phyloP scores from a whole-genome alignment of 2,329 filamentous ascomycete species.

The Grosmannia clavigera region DNA sequence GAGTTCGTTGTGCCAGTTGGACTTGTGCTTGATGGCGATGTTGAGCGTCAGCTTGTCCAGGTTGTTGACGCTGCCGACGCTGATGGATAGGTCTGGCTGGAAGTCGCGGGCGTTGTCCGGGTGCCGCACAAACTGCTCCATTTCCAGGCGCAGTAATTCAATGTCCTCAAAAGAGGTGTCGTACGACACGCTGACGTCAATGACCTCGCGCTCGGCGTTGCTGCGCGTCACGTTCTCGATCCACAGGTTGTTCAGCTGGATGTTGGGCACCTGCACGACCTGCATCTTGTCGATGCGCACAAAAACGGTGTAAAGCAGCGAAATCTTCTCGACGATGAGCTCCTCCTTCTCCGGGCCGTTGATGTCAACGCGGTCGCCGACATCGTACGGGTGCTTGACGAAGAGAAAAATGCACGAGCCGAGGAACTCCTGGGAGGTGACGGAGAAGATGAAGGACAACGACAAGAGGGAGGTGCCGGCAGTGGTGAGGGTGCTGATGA shows the following conservation, averaged over 20 bases:
- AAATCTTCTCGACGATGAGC: conserved; percentile 85
- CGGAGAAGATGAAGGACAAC: conserved; percentile 91
- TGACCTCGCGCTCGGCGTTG: conserved; percentile 79
- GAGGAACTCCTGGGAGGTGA: conserved; percentile 87
- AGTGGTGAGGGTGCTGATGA: conserved; percentile 74
- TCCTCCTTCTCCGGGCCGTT: conserved; percentile 40
- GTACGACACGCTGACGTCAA: conserved; percentile 70
- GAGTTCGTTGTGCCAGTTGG: conserved; percentile 79
- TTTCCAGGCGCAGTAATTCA: conserved; percentile 69
- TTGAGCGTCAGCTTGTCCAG: conserved; percentile 79
- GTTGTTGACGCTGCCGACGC: conserved; percentile 66
- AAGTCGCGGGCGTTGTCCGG: conserved; percentile 88
- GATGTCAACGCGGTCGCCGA: conserved; percentile 88
- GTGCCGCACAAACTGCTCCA: conserved; percentile 71
- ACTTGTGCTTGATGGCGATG: conserved; percentile 82
- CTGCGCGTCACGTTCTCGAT: conserved; percentile 88
- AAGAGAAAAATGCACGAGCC: conserved; percentile 98
- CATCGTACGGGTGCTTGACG: conserved; percentile 95
- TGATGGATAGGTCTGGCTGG: conserved; percentile 68
- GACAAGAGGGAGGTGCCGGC: conserved; percentile 87
- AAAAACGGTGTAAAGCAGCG: conserved; percentile 85
- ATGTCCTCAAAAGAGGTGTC: conserved; percentile 85
- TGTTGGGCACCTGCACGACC: conserved; percentile 76
- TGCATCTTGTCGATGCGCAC: conserved; percentile 72
- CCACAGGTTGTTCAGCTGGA: conserved; percentile 82